Percentiles rank a stretch among this genome's conserved stretches.
These are phyloP conservation scores for Microdochium paspali DNA, from an alignment of 2,329 filamentous ascomycete genomes.

Conservation along the genomic window DNA sequence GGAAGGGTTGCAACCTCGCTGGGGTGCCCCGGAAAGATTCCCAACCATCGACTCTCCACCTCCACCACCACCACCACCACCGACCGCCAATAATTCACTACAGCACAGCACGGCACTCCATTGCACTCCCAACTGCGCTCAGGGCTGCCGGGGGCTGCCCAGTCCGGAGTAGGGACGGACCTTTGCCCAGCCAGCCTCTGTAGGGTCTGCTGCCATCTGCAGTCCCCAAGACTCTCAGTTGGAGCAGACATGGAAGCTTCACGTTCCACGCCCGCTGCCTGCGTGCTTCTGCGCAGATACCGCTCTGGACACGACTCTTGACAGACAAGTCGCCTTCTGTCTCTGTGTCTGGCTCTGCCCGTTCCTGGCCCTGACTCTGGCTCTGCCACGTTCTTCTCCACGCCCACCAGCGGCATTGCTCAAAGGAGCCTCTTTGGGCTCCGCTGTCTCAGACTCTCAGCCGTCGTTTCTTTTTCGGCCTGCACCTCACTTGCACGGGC, in stretches of 20 bases:
- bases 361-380: background rate
- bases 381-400: background rate
- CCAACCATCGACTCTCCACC: background rate
- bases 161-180: too few relatives aligned
- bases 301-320: too few relatives aligned
- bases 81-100: too few relatives aligned
- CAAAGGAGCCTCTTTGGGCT: background rate
- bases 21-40: background rate
- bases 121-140: too few relatives aligned
- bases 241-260: background rate
- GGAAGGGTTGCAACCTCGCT: background rate
- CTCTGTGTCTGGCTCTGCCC: background rate
- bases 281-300: background rate
- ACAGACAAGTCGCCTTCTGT: too few relatives aligned
- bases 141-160: too few relatives aligned
- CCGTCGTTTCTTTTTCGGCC: background rate
- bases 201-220: too few relatives aligned
- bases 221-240: background rate
- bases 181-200: too few relatives aligned
- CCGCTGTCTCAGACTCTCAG: constrained; percentile 1
- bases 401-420: background rate
- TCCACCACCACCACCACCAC: background rate
- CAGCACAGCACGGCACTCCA: too few relatives aligned
- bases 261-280: background rate
- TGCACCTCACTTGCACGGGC: background rate